Evolutionary conservation across 495 filamentous ascomycete genomes (phyloP).

Genomic region (Bryoglossum gracile): DNA sequence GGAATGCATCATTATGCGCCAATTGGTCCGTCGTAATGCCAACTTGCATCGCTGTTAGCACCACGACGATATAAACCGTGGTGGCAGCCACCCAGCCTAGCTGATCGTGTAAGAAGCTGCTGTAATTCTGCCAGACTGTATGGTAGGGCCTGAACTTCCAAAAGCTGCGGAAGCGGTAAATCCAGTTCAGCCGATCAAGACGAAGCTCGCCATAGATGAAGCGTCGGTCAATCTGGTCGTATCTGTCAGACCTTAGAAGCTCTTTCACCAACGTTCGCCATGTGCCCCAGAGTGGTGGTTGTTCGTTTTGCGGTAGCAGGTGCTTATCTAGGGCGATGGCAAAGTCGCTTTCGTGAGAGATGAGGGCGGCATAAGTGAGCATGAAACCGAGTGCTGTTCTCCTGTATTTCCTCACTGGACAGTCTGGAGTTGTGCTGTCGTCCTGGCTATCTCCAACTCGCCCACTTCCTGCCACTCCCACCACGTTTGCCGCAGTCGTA

Average conservation of each 20-base stretch:
- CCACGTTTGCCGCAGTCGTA: neutral
- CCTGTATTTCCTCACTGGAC: too few relatives aligned
- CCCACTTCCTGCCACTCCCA: too few relatives aligned
- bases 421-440: neutral
- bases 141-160: too few relatives aligned
- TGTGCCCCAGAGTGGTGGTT: conserved; percentile 19
- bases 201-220: conserved; percentile 38
- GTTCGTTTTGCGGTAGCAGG: conserved; percentile 24
- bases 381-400: conserved; percentile 37
- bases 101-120: conserved; percentile 27
- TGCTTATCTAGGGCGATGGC: conserved; percentile 27
- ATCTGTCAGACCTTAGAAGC: neutral
- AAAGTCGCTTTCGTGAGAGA: conserved; percentile 34
- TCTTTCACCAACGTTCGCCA: conserved; percentile 17
- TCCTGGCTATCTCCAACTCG: too few relatives aligned
- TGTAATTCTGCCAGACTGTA: conserved; percentile 12
- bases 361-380: conserved; percentile 32
- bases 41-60: conserved; percentile 33
- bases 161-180: conserved; percentile 18
- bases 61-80: conserved; percentile 27
- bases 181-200: conserved; percentile 29
- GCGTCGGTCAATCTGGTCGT: conserved; percentile 18
- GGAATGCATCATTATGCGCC: conserved; percentile 8
- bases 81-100: conserved; percentile 27
- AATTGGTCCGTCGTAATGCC: conserved; percentile 20